phyloP scores from a whole-genome alignment of 164 flowering plant species.

The Aristolochia fimbriata region DNA sequence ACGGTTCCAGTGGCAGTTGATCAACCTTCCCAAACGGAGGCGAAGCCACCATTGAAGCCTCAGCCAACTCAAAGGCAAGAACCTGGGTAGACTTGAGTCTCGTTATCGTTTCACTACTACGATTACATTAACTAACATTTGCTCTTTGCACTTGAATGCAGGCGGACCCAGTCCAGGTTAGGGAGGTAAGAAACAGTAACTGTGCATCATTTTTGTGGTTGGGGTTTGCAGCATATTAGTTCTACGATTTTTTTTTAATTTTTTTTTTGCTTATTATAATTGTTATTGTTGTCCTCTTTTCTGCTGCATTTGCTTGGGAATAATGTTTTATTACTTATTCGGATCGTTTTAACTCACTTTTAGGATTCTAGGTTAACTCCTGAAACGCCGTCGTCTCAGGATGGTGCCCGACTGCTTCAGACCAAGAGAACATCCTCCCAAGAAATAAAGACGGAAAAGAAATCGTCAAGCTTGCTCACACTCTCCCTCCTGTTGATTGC shows the following conservation, averaged over 20 bases:
- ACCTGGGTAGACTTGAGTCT: background rate
- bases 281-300: background rate
- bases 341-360: conserved; percentile 10
- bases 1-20: conserved; percentile 28
- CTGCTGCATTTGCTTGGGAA: background rate
- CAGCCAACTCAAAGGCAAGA: conserved; percentile 19
- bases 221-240: too few species aligned
- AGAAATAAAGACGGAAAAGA: conserved; percentile 18
- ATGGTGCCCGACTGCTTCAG: conserved; percentile 9
- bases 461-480: background rate
- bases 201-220: too few species aligned
- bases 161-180: conserved; percentile 14
- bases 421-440: conserved; percentile 18
- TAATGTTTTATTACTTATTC: conserved; percentile 9
- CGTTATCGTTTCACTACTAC: background rate
- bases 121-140: background rate
- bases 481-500: background rate
- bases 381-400: conserved; percentile 7
- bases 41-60: conserved; percentile 17
- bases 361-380: conserved; percentile 25
- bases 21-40: conserved; percentile 12
- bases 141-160: conserved; percentile 5
- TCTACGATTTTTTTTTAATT: too few species aligned
- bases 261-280: too few species aligned
- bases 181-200: conserved; percentile 19